Conservation (phyloP, 2,329 filamentous ascomycete species). For the Rhynchosporium graminicola region DNA sequence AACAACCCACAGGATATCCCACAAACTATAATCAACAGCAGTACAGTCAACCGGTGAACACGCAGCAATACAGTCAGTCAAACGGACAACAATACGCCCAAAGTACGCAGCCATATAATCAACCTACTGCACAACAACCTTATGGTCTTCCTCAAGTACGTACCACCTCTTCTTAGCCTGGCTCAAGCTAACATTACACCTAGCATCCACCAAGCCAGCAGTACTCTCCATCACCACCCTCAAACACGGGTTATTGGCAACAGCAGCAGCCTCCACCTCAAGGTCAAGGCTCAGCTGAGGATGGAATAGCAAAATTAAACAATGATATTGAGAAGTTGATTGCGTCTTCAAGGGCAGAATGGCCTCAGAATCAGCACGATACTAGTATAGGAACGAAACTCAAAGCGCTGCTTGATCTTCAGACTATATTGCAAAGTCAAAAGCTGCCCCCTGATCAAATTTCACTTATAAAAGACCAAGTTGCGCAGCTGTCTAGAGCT, state of each 20-base stretch:
- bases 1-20: conserved; percentile 25
- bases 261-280: conserved; percentile 35
- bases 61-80: conserved; percentile 17
- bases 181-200: background rate
- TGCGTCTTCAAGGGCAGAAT: conserved; percentile 68
- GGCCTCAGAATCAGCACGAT: conserved; percentile 76
- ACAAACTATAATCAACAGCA: conserved; percentile 19
- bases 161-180: background rate
- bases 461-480: conserved; percentile 80
- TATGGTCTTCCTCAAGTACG: conserved; percentile 38
- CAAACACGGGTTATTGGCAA: conserved; percentile 42
- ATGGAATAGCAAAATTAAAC: conserved; percentile 74
- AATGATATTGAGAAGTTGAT: conserved; percentile 82
- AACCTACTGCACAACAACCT: conserved; percentile 30
- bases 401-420: conserved; percentile 82
- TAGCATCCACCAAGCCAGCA: conserved; percentile 33
- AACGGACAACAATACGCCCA: conserved; percentile 25
- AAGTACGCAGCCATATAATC: conserved; percentile 15
- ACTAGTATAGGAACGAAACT: conserved; percentile 74
- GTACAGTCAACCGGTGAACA: conserved; percentile 20
- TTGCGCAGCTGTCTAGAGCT: conserved; percentile 63
- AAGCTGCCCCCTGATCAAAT: conserved; percentile 79
- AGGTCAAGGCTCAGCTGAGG: conserved; percentile 44
- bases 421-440: conserved; percentile 75
- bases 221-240: conserved; percentile 42